A percentile compares a stretch with the other conserved stretches of the same genome.
Evolutionary conservation across 139 green algal genomes (phyloP).

Genomic region (Chlorella vulgaris): DNA sequence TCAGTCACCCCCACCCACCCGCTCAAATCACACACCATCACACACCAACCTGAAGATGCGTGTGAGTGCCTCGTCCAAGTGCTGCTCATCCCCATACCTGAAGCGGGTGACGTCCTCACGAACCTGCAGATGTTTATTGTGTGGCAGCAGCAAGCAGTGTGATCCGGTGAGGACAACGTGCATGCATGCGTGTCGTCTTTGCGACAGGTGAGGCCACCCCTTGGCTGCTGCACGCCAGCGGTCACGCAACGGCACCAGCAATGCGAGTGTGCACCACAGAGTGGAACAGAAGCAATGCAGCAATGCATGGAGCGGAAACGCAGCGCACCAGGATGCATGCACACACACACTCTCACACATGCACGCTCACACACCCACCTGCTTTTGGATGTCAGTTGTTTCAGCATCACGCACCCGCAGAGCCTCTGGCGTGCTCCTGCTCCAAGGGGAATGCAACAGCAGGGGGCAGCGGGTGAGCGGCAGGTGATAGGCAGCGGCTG

Average conservation of each 20-base stretch:
- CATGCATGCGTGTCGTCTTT: too few relatives aligned
- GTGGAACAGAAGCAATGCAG: too few relatives aligned
- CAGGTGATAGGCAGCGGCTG: too few relatives aligned
- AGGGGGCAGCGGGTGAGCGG: background rate
- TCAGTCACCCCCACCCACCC: too few relatives aligned
- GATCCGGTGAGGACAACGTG: too few relatives aligned
- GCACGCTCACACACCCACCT: constrained; percentile 56
- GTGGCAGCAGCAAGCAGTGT: background rate
- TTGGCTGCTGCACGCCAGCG: too few relatives aligned
- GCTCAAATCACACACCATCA: background rate
- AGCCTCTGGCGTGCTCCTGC: constrained; percentile 79
- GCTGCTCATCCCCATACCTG: constrained; percentile 97
- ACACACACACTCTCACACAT: background rate
- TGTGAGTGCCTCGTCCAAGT: constrained; percentile 95
- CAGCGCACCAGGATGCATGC: too few relatives aligned
- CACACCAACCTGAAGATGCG: constrained; percentile 81
- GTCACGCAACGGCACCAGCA: too few relatives aligned
- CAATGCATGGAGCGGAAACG: too few relatives aligned
- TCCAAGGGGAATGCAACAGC: constrained; percentile 34
- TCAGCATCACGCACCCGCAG: constrained; percentile 78
- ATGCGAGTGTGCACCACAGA: too few relatives aligned
- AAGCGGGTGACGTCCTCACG: constrained; percentile 78
- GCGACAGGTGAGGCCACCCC: too few relatives aligned
- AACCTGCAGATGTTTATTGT: constrained; percentile 60
- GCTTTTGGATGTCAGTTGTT: constrained; percentile 96